phyloP scores from a whole-genome alignment of 2,329 filamentous ascomycete genomes.

The Hypomyces rosellus region DNA sequence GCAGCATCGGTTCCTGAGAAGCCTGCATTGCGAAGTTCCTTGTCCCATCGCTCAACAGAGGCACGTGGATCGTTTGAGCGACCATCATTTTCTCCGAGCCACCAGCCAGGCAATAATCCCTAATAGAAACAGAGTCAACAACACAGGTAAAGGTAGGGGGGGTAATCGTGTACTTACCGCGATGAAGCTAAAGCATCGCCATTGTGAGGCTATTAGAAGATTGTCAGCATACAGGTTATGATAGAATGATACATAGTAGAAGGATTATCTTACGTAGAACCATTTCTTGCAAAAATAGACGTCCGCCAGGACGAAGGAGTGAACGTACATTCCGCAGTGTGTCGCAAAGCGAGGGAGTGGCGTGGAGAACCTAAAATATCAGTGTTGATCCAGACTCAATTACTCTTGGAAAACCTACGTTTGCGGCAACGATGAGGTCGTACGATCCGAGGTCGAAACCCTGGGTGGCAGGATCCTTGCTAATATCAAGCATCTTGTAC shows the following conservation, averaged over 20 bases:
- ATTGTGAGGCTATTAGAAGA: background rate
- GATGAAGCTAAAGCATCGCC: background rate
- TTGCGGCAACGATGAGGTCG: constrained; percentile 8
- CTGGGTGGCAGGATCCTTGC: constrained; percentile 2
- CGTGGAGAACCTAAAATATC: constrained; percentile 5
- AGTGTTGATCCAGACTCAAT: background rate
- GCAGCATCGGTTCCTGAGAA: constrained; percentile 8
- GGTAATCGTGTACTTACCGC: too few relatives aligned
- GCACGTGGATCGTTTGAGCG: background rate
- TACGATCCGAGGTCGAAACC: constrained; percentile 4
- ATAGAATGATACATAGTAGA: background rate
- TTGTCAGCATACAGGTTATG: background rate
- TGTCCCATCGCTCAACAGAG: constrained; percentile 4
- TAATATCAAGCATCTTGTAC: constrained; percentile 21
- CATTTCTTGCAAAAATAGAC: constrained; percentile 5
- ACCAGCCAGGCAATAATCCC: background rate
- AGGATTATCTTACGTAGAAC: constrained; percentile 3
- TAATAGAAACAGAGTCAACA: too few relatives aligned
- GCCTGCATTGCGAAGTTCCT: background rate
- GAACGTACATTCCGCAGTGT: background rate
- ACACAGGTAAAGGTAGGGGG: too few relatives aligned
- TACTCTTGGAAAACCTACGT: background rate
- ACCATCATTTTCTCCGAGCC: background rate
- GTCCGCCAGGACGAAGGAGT: constrained; percentile 5
- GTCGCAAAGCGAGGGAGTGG: constrained; percentile 1